Evolutionary conservation across 2,329 filamentous ascomycete species (phyloP).

Genomic region (Remersonia thermophila): DNA sequence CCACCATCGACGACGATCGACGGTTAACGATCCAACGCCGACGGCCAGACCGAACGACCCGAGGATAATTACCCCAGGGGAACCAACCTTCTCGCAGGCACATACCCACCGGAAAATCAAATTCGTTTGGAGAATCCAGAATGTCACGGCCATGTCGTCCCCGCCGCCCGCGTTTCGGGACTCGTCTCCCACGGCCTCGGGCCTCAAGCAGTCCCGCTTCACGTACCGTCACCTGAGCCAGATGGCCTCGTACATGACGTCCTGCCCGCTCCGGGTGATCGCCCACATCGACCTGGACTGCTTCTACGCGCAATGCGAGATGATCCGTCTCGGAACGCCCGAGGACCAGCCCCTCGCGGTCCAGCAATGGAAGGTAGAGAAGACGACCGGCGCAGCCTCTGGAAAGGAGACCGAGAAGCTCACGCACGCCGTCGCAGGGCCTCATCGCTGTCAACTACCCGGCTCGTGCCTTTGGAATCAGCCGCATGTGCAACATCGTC

Average conservation of each 20-base stretch:
- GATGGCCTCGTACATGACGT: conserved; percentile 56
- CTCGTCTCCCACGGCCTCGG: conserved; percentile 22
- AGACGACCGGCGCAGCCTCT: too few relatives aligned
- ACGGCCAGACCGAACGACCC: too few relatives aligned
- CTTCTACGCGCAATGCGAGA: conserved; percentile 95
- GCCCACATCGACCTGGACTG: conserved; percentile 93
- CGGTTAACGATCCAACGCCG: too few relatives aligned
- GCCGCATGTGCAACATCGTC: conserved; percentile 60
- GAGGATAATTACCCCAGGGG: too few relatives aligned
- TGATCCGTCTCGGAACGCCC: conserved; percentile 64
- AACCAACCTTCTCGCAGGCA: too few relatives aligned
- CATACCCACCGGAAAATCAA: too few relatives aligned
- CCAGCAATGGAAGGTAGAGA: conserved; percentile 60
- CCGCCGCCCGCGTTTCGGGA: conserved; percentile 20
- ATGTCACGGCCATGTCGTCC: conserved; percentile 19
- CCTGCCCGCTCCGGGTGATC: conserved; percentile 72
- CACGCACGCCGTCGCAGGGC: conserved; percentile 49
- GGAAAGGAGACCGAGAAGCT: not conserved
- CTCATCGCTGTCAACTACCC: conserved; percentile 96
- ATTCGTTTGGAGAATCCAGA: too few relatives aligned
- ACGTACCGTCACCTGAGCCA: conserved; percentile 74
- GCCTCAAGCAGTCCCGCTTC: conserved; percentile 48
- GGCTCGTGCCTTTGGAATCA: conserved; percentile 68
- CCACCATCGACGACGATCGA: too few relatives aligned
- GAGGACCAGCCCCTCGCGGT: conserved; percentile 77